Base-by-base conservation (phyloP, 2,329 filamentous ascomycete species). In the Calcarisporium arbuscula region DNA sequence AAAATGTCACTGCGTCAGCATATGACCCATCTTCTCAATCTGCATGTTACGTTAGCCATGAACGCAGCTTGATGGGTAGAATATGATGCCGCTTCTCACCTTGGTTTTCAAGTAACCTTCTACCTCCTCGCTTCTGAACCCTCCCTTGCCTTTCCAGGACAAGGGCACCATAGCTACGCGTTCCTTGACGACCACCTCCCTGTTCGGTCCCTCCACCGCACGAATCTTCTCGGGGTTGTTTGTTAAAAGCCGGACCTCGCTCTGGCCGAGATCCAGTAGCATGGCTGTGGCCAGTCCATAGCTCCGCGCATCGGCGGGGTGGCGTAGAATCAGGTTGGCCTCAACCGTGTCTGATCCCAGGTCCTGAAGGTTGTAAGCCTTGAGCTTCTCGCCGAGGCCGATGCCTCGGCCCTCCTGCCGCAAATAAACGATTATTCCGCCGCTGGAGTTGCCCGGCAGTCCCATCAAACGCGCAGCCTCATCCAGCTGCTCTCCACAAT, bases 161-260 rank as follows among this genome's bases (percentile, higher is more conserved):
- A 96, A 57, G 4, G 92, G 92, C 38, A 98, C 81, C 92, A 98
- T 98, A 2, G 89, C 82, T 10, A 98, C 89, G 29, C 92, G 68
- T 61, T 96, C 90, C 46, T 74, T 85, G 3, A 98, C 92, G 8
- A 83, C 72, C 10, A 98, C 72, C 62, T 98, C 90, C 9, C 88
- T 69, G 45, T 85, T 85, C 0, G 89, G 89, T 0, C 92, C 92
- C 58, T 98, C 92, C 1, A 98, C 85, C 0, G 92, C 92, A 12
- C 87, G 72, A 27, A 98, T 85, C 67, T 98, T 98, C 50, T 98
- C 92, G 0, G 92, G 92, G 51, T 98, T 98, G 58, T 98, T 98
- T 8, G 92, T 98, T 49, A 98, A 64, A 32, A 98, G 64, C 22
- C 85, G 72, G 34, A 96, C 80, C 19, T 89, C 84, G 10, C 65